These are phyloP conservation scores for Penicillium crustosum DNA, from an alignment of 2,329 filamentous ascomycete genomes.

Conservation along the genomic window DNA sequence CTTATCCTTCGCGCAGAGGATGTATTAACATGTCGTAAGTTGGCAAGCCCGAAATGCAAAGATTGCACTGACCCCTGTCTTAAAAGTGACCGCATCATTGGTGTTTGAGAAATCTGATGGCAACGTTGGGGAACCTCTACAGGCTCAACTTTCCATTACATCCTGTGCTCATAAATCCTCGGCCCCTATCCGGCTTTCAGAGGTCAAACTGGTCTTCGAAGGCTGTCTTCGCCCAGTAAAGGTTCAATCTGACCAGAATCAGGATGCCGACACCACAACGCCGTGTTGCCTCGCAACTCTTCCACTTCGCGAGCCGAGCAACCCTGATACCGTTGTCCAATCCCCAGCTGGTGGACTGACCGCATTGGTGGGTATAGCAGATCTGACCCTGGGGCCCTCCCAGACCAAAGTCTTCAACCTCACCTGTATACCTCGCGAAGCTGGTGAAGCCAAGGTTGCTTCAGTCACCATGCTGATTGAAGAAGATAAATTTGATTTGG, in stretches of 20 bases:
- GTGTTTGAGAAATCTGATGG: constrained; percentile 56
- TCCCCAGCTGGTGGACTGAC: constrained; percentile 37
- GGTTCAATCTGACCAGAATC: constrained; percentile 37
- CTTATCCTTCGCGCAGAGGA: constrained; percentile 51
- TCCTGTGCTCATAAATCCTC: constrained; percentile 50
- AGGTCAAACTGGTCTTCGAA: constrained; percentile 54
- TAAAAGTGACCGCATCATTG: constrained; percentile 51
- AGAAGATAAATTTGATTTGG: constrained; percentile 65
- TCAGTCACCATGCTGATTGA: constrained; percentile 64
- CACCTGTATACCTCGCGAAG: constrained; percentile 72
- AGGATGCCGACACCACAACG: constrained; percentile 22
- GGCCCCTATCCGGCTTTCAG: constrained; percentile 49
- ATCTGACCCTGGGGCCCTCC: constrained; percentile 67
- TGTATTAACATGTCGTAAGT: constrained; percentile 49
- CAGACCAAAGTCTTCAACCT: constrained; percentile 71
- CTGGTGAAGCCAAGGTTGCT: constrained; percentile 70
- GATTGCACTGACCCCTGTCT: constrained; percentile 20
- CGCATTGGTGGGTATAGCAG: constrained; percentile 56
- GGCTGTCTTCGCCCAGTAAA: constrained; percentile 49
- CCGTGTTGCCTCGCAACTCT: constrained; percentile 34
- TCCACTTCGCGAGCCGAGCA: constrained; percentile 36
- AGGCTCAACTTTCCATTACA: constrained; percentile 55
- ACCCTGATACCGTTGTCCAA: constrained; percentile 30
- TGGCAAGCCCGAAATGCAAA: not conserved
- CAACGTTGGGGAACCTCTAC: constrained; percentile 59